Percentiles rank a stretch among this genome's conserved stretches.
Evolutionary conservation across 2,329 filamentous ascomycete genomes (phyloP).

Genomic region (Aphanoascus verrucosus): DNA sequence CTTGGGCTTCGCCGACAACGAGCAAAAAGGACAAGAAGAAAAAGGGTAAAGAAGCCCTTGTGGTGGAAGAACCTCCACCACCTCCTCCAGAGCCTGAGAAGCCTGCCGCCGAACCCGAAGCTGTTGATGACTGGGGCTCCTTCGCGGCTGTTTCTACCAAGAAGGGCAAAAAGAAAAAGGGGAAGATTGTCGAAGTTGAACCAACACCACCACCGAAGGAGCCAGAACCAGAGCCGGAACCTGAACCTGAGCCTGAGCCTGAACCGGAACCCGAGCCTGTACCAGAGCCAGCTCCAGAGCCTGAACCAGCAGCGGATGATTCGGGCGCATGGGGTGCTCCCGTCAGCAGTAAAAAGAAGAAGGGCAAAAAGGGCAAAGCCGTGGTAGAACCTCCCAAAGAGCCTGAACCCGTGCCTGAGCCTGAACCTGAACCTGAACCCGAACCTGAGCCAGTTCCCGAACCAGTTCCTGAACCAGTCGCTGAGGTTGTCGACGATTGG

Average conservation of each 20-base stretch:
- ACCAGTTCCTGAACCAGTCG: background rate
- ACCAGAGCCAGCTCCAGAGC: slow-evolving; percentile 20
- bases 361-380: slow-evolving; percentile 43
- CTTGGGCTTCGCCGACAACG: slow-evolving; percentile 18
- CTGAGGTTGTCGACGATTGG: slow-evolving; percentile 13
- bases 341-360: slow-evolving; percentile 30
- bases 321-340: slow-evolving; percentile 25
- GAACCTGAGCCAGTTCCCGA: background rate
- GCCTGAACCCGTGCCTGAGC: background rate
- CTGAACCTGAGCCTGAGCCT: slow-evolving; percentile 19
- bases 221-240: slow-evolving; percentile 13
- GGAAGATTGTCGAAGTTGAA: slow-evolving; percentile 23
- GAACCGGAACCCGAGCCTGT: slow-evolving; percentile 17
- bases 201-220: slow-evolving; percentile 16
- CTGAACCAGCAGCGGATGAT: slow-evolving; percentile 19
- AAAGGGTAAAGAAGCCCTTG: slow-evolving; percentile 23
- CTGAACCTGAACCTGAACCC: slow-evolving; percentile 4
- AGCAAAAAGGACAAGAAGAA: slow-evolving; percentile 25
- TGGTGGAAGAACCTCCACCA: slow-evolving; percentile 12
- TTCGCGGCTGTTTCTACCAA: slow-evolving; percentile 12
- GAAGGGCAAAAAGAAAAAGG: slow-evolving; percentile 20
- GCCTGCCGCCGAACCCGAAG: slow-evolving; percentile 24
- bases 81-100: slow-evolving; percentile 12
- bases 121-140: slow-evolving; percentile 29
- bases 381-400: slow-evolving; percentile 21